phyloP scores from a whole-genome alignment of 2,329 filamentous ascomycete genomes.

The Rutstroemia sp. region DNA sequence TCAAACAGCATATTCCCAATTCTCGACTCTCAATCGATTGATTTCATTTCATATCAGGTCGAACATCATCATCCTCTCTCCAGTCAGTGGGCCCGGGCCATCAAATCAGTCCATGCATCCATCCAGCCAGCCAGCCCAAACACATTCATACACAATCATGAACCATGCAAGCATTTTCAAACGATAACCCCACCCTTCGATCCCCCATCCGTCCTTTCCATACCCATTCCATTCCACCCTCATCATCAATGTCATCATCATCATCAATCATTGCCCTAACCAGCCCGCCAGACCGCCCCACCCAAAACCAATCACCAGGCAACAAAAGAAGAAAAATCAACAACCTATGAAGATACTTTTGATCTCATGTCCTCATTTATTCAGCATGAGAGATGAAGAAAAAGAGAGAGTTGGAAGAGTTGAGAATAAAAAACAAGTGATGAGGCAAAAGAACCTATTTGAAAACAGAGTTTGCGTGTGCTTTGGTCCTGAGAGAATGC shows the following conservation, averaged over 20 bases:
- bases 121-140: not conserved
- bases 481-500: not conserved
- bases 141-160: no score
- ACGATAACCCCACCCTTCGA: not conserved
- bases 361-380: no score
- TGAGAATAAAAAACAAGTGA: not conserved
- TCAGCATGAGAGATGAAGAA: no score
- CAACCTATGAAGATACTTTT: no score
- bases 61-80: no score
- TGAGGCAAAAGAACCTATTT: conserved; percentile 5
- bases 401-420: not conserved
- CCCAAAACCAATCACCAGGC: no score
- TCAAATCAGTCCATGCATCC: not conserved
- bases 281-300: no score
- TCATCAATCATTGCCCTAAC: no score
- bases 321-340: no score
- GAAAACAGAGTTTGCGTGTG: conserved; percentile 11
- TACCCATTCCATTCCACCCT: conserved; percentile 7
- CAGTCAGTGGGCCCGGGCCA: no score
- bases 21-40: not conserved
- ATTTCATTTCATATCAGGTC: no score
- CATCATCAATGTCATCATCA: not conserved
- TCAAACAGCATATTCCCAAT: not conserved
- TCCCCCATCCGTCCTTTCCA: not conserved
- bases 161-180: no score